Conservation (phyloP, 2,329 filamentous ascomycete species). For the Mollisia scopiformis region DNA sequence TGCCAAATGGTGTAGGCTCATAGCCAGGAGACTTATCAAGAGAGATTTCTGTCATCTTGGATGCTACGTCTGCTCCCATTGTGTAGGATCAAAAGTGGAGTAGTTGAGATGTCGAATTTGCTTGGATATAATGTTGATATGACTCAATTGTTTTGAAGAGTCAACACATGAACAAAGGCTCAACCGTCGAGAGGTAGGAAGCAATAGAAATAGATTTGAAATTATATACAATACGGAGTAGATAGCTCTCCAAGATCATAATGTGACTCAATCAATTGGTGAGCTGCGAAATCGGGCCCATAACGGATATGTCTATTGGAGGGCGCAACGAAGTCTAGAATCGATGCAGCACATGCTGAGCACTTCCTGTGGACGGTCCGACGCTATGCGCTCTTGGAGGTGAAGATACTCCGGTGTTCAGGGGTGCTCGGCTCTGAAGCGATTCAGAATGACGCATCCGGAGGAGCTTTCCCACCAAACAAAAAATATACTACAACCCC, state of each 20-base stretch:
- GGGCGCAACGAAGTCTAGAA: background rate
- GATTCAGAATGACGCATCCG: background rate
- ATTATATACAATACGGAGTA: too few relatives aligned
- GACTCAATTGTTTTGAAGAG: too few relatives aligned
- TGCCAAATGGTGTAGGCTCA: slow-evolving; percentile 35
- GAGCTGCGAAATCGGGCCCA: background rate
- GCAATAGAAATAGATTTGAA: background rate
- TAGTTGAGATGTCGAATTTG: background rate
- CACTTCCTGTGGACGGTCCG: background rate
- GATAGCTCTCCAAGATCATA: background rate
- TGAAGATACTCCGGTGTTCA: background rate
- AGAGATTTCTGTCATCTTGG: slow-evolving; percentile 26
- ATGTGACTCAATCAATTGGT: background rate
- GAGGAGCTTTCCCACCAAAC: background rate
- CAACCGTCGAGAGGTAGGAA: too few relatives aligned
- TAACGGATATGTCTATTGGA: background rate
- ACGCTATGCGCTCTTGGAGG: background rate
- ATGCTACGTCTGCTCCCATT: slow-evolving; percentile 4
- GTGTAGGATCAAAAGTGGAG: background rate
- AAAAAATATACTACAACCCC: background rate
- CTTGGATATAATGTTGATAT: too few relatives aligned
- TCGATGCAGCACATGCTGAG: background rate
- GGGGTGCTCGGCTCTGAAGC: background rate
- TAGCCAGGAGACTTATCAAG: slow-evolving; percentile 22
- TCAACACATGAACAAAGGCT: too few relatives aligned